Evolutionary conservation across 257 asterid species (phyloP).

Genomic region (Scutellaria minor): DNA sequence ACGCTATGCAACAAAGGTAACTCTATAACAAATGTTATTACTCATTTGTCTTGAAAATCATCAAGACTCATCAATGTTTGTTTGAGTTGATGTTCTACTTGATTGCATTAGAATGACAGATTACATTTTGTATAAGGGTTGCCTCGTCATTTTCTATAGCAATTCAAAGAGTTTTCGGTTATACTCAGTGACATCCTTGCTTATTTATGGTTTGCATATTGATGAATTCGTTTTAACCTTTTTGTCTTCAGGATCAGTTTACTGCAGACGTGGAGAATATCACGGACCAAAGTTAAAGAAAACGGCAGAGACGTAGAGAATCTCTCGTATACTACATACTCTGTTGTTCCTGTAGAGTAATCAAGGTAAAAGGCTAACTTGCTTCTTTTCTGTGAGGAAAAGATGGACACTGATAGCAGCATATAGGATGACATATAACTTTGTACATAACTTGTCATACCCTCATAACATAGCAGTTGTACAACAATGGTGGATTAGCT

Average conservation of each 20-base stretch:
- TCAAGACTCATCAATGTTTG: not conserved
- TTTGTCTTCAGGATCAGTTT: slow-evolving; percentile 67
- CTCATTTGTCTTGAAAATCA: not conserved
- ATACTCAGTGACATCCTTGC: not conserved
- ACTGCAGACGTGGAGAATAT: slow-evolving; percentile 68
- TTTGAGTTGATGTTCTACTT: slow-evolving; percentile 1
- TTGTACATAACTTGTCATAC: not conserved
- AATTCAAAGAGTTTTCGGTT: not conserved
- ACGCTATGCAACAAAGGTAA: not conserved
- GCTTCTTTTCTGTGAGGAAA: slow-evolving; percentile 2
- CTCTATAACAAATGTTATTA: not conserved
- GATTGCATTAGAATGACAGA: not conserved
- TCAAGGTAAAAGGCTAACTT: slow-evolving; percentile 27
- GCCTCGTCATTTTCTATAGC: not conserved
- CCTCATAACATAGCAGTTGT: slow-evolving; percentile 7
- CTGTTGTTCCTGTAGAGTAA: slow-evolving; percentile 60
- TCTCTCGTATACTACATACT: slow-evolving; percentile 49
- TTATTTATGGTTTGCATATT: not conserved
- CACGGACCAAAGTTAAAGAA: slow-evolving; percentile 67
- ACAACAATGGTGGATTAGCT: not conserved
- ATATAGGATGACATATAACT: slow-evolving; percentile 2
- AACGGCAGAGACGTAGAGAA: slow-evolving; percentile 54
- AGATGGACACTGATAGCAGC: slow-evolving; percentile 15
- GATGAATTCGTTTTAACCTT: slow-evolving; percentile 1
- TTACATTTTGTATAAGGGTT: not conserved